These are phyloP conservation scores for Schizophyllum commune DNA, from an alignment of 1,284 basidiomycete species.

Conservation along the genomic window DNA sequence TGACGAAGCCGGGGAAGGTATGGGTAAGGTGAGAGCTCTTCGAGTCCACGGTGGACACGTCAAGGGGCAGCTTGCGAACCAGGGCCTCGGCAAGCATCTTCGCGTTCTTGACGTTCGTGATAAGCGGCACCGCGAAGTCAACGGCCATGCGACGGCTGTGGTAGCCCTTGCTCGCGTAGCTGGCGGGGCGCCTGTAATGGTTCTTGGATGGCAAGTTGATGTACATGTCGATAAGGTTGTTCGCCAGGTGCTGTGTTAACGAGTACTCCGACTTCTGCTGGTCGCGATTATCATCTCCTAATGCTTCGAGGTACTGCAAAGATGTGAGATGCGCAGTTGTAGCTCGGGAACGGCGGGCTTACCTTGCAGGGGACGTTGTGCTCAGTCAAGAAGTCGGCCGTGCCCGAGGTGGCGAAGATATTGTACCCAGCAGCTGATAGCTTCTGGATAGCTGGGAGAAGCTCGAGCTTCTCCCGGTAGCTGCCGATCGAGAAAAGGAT, in stretches of 20 bases:
- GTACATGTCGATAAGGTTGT: conserved; percentile 97
- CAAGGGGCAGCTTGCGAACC: conserved; percentile 80
- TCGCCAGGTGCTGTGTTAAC: conserved; percentile 88
- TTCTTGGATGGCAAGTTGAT: conserved; percentile 99
- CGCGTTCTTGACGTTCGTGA: conserved; percentile 99
- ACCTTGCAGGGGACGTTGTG: conserved; percentile 84
- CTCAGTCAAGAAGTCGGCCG: conserved; percentile 90
- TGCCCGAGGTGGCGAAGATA: conserved; percentile 95
- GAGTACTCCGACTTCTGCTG: conserved; percentile 94
- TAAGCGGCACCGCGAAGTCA: conserved; percentile 94
- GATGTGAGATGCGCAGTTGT: conserved; percentile 11
- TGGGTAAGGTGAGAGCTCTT: conserved; percentile 92
- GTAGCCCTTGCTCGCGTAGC: conserved; percentile 96
- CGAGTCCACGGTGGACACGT: conserved; percentile 88
- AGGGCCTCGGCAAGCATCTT: conserved; percentile 96
- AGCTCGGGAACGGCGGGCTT: conserved; percentile 12
- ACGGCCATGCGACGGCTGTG: conserved; percentile 98
- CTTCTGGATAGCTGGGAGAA: conserved; percentile 94
- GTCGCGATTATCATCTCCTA: conserved; percentile 67
- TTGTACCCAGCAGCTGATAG: conserved; percentile 92
- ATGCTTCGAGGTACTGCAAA: conserved; percentile 80
- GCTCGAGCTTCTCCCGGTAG: conserved; percentile 96
- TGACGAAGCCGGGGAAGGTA: conserved; percentile 89
- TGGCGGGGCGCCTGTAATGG: conserved; percentile 93
- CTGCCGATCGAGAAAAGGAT: conserved; percentile 92